Base-by-base conservation (phyloP, 2,329 filamentous ascomycete species). In the Tolypocladium ovalisporum region DNA sequence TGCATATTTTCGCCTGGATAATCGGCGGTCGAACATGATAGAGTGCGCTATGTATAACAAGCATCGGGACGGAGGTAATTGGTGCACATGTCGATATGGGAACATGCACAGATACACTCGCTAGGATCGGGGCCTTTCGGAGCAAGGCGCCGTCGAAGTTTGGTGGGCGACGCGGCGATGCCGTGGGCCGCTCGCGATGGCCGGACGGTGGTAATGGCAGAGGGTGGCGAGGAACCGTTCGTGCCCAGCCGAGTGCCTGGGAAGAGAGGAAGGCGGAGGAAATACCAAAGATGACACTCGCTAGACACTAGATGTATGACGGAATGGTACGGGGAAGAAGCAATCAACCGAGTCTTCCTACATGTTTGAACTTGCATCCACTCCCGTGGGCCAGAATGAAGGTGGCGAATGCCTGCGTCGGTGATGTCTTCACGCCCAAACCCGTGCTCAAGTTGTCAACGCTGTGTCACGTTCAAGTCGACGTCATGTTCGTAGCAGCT, bases 221-320 rank as follows among this genome's bases (percentile, higher is more conserved):
- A 49, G 10, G 47, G 19, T 13, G 40, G n/a, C 19, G 10, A 47
- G 44, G 7, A 35, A 52, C 47, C 47, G 47, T 22, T 32, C 10
- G 52, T 47, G 40, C 40, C 22, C 40, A 8, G 60, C 62, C 57
- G 58, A 61, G 58, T 51, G 55, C 60, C 59, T 57, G 59, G 60
- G 60, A 52, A 55, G 55, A 56, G 60, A 57, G 53, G 59, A 57
- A 57, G 60, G 59, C 55, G 58, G 52, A 52, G n/a, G 17, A 61
- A 64, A 66, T 62, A 71, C 67, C 69, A 69, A 71, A 70, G 69
- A 71, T 70, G 68, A 67, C 70, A 69, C 71, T 73, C 70, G 70
- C 70, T 73, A 71, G 67, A 70, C 62, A 67, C 59, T 60, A 67
- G 66, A 66, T 62, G 63, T 64, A 67, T 58, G 57, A 64, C 63